phyloP scores from a whole-genome alignment of 805 yeast species.

The Torulaspora franciscae region DNA sequence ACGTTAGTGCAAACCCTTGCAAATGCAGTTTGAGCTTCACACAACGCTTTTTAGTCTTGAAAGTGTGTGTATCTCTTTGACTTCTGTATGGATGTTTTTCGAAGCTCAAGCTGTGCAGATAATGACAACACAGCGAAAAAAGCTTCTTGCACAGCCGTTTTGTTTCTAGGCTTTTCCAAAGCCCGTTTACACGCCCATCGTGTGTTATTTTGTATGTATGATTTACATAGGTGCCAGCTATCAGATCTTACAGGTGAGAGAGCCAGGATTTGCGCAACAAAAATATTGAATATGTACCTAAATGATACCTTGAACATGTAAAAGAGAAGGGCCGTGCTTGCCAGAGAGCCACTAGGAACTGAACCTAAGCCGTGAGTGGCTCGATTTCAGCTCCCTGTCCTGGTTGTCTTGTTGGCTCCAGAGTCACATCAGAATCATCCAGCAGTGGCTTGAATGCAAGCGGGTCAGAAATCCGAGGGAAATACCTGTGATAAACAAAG shows the following conservation, averaged over 20 bases:
- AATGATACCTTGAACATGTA: not conserved
- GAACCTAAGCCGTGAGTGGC: conserved; percentile 12
- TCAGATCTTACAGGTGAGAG: not conserved
- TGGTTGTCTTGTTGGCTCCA: conserved; percentile 19
- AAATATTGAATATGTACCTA: too few relatives aligned
- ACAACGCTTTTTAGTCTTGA: not conserved
- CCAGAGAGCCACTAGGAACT: not conserved
- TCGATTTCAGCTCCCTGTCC: conserved; percentile 25
- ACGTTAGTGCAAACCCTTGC: not conserved
- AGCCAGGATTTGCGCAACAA: not conserved
- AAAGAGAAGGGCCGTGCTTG: not conserved
- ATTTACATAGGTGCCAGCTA: not conserved
- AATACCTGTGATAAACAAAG: conserved; percentile 39
- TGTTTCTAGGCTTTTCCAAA: not conserved
- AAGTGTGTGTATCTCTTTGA: not conserved
- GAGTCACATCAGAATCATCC: conserved; percentile 39
- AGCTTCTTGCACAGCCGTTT: not conserved
- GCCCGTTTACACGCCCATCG: too few relatives aligned
- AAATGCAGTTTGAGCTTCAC: not conserved
- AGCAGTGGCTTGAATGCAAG: conserved; percentile 39
- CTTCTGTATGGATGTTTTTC: not conserved
- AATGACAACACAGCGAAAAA: not conserved
- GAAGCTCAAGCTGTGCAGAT: too few relatives aligned
- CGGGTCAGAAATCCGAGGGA: conserved; percentile 36
- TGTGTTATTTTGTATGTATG: not conserved